Evolutionary conservation across 2,329 filamentous ascomycete genomes (phyloP), one percentile per base, ranked within the genome.

Genomic region (Rachicladosporium sp.): DNA sequence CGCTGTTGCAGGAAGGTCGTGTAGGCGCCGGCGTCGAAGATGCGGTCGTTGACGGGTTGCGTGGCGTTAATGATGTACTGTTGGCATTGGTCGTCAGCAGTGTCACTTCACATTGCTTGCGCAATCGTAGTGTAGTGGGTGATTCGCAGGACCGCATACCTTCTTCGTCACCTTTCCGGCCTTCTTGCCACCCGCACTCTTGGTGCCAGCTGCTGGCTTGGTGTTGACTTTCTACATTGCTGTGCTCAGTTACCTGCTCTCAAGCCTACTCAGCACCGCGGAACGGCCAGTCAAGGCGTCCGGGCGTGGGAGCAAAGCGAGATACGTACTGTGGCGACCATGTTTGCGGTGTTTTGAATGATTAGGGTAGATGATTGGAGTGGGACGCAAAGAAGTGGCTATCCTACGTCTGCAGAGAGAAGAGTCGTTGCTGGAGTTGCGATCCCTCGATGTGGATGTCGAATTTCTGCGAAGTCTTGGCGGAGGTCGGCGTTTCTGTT

Each of bases 1-100:
- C 84, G 87, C 72, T 96, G 91, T 78, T 95, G 88, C 50, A 98
- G 84, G 83, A 98, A 98, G 80, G 96, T 96, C 75, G 95, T 88
- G 69, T 98, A 98, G 57, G 88, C 88, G 60, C 84, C 80, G 67
- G 94, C 80, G 69, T 98, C 91, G 80, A 98, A 96, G 79, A 98
- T 98, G 82, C 96, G 96, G 79, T 98, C 91, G 74, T 79, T 84
- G 58, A 88, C 88, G 61, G 91, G 91, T 74, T 96, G 89, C 62
- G 85, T 88, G 69, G 88, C 89, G 76, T 98, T 93, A 84, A 98
- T 96, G 76, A 93, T 81, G 81, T 86, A 98, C 89, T 93, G 56
- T 43, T 27, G n/a, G n/a, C n/a, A n/a, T n/a, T n/a, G n/a, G n/a
- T n/a, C n/a, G n/a, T n/a, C n/a, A n/a, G n/a, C n/a, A n/a, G n/a